Evolutionary conservation across 2,329 filamentous ascomycete species (phyloP), one percentile per base, ranked within the genome.

Genomic region (Neoarthrinium moseri): DNA sequence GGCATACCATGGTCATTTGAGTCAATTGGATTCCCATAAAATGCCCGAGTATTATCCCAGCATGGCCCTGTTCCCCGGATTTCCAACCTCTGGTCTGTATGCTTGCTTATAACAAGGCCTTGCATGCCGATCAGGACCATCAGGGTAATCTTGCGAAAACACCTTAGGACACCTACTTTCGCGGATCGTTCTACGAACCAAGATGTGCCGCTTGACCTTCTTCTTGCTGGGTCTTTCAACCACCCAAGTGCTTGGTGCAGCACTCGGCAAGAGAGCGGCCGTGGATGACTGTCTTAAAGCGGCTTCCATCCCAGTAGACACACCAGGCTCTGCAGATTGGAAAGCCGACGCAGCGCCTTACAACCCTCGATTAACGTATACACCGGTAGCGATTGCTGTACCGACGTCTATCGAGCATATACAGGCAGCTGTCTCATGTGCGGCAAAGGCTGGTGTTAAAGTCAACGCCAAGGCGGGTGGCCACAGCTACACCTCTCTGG

Each of bases 401-500:
- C 70, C 72, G 7, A 65, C 57, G 5, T 72, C 66, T 11, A 57
- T 59, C 34, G 64, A 69, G 35, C 67, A 75, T 44, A 67, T 75
- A 24, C 64, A 68, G 40, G 63, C 65, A 46, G 69, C 72, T 7
- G 66, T 77, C 11, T 54, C 64, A 18, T 76, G 73, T 53, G 73
- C 71, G 29, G 55, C 56, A n/a, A 51, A 66, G 47, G 55, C 62
- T 18, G 59, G 60, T 7, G 59, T 72, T 43, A 72, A 72, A 54
- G 71, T 75, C 3, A 70, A 70, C 22, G 67, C 72, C 15, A 71
- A 70, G 51, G 63, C 66, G 27, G 74, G 73, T 26, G 74, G 74
- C n/a, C 74, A 77, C 52, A 74, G 70, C 5, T 77, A 75, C 53
- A 71, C 69, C 17, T 70, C 67, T 10, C 68, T 66, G 49, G 70